These are phyloP conservation scores for Arthrobotrys entomopaga DNA, from an alignment of 2,329 filamentous ascomycete genomes.

Conservation along the genomic window DNA sequence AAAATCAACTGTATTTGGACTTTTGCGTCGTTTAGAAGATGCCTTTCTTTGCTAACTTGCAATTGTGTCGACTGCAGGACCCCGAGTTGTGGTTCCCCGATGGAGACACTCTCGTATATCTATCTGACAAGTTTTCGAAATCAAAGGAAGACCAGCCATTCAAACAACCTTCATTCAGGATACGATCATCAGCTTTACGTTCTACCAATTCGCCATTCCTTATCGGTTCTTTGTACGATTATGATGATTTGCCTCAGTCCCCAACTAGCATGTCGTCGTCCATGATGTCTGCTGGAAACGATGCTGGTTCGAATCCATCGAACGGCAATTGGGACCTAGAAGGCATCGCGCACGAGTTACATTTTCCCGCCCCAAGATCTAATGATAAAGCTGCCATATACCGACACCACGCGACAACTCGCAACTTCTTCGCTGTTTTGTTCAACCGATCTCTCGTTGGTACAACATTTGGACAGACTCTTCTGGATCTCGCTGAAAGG, in stretches of 20 bases:
- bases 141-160: slow-evolving; percentile 60
- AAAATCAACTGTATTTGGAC: background rate
- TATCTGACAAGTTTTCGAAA: slow-evolving; percentile 64
- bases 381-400: slow-evolving; percentile 66
- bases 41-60: slow-evolving; percentile 16
- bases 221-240: slow-evolving; percentile 64
- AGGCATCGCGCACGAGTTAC: slow-evolving; percentile 72
- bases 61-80: slow-evolving; percentile 62
- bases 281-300: slow-evolving; percentile 44
- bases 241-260: slow-evolving; percentile 53
- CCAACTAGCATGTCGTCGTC: slow-evolving; percentile 46
- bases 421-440: slow-evolving; percentile 75
- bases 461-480: slow-evolving; percentile 71
- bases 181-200: slow-evolving; percentile 71
- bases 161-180: slow-evolving; percentile 68
- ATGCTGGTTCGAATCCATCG: slow-evolving; percentile 26
- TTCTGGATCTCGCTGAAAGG: slow-evolving; percentile 71
- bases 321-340: slow-evolving; percentile 64
- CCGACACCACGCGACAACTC: slow-evolving; percentile 72
- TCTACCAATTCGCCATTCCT: slow-evolving; percentile 69
- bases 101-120: slow-evolving; percentile 70
- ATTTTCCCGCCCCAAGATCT: slow-evolving; percentile 70
- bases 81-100: slow-evolving; percentile 72
- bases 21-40: background rate
- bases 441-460: slow-evolving; percentile 74